These are phyloP conservation scores for Lactifluus subvellereus DNA, from an alignment of 768 basidiomycete species.

Conservation along the genomic window DNA sequence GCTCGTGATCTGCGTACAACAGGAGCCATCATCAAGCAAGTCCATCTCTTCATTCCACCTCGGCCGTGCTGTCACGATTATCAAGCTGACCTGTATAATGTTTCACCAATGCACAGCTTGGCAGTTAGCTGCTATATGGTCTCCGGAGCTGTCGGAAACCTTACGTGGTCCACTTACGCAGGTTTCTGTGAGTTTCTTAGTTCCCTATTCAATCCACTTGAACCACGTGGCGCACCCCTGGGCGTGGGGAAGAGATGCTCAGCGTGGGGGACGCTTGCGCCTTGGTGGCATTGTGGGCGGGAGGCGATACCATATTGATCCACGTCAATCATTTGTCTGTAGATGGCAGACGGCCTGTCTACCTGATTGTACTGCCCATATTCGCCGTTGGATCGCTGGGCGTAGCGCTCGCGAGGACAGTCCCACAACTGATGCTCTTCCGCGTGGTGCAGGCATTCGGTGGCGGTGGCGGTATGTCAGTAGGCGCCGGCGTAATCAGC, in stretches of 20 bases:
- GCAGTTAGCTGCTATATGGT: conserved; percentile 17
- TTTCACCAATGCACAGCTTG: not conserved
- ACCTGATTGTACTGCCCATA: conserved; percentile 54
- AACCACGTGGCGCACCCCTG: not conserved
- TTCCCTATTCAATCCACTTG: not conserved
- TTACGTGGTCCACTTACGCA: conserved; percentile 17
- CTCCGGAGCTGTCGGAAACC: conserved; percentile 6
- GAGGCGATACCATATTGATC: not conserved
- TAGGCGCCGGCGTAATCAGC: conserved; percentile 55
- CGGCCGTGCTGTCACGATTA: not conserved
- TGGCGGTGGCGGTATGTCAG: conserved; percentile 48
- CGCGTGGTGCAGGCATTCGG: conserved; percentile 65
- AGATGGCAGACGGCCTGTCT: conserved; percentile 65
- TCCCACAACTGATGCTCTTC: conserved; percentile 50
- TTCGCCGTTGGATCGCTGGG: conserved; percentile 55
- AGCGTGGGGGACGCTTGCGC: too few relatives aligned
- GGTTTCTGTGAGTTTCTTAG: conserved; percentile 1
- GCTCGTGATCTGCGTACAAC: conserved; percentile 58
- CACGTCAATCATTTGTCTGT: not conserved
- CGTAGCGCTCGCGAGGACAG: conserved; percentile 42
- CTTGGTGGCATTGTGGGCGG: too few relatives aligned
- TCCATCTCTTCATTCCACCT: not conserved
- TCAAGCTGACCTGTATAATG: not conserved
- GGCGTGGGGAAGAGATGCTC: not conserved
- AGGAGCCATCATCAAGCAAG: conserved; percentile 47